phyloP scores from a whole-genome alignment of 2,329 filamentous ascomycete species.

The Fusarium lyarnte region DNA sequence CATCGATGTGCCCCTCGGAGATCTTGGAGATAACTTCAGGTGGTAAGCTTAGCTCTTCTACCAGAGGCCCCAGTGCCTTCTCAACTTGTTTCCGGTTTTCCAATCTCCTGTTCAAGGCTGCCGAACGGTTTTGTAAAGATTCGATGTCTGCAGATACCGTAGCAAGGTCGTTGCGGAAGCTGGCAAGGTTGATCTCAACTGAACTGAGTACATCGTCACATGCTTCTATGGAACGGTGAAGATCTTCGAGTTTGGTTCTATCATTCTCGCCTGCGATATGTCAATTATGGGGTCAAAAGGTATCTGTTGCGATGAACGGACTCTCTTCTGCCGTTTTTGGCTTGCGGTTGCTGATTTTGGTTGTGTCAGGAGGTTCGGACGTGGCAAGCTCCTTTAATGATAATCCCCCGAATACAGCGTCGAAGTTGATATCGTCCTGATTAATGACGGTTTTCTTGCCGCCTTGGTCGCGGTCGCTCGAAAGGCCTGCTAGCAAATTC shows the following conservation, averaged over 20 bases:
- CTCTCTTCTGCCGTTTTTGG: slow-evolving; percentile 77
- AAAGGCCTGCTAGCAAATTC: slow-evolving; percentile 52
- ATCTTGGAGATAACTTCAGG: slow-evolving; percentile 87
- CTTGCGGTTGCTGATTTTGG: slow-evolving; percentile 51
- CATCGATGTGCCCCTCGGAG: slow-evolving; percentile 87
- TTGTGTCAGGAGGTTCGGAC: slow-evolving; percentile 42
- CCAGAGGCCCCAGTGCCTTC: slow-evolving; percentile 83
- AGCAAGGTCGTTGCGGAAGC: slow-evolving; percentile 92
- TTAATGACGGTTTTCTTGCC: slow-evolving; percentile 46
- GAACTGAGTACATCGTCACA: slow-evolving; percentile 95
- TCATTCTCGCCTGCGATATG: slow-evolving; percentile 74
- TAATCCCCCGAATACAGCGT: slow-evolving; percentile 82
- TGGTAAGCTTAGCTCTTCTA: slow-evolving; percentile 91
- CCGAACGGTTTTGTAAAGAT: slow-evolving; percentile 86
- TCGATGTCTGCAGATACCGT: slow-evolving; percentile 96
- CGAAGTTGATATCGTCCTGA: slow-evolving; percentile 66
- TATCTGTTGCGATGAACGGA: slow-evolving; percentile 53
- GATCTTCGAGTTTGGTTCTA: slow-evolving; percentile 84
- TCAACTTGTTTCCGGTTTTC: slow-evolving; percentile 92
- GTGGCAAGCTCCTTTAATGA: slow-evolving; percentile 77
- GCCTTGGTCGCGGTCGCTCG: slow-evolving; percentile 19
- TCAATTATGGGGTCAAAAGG: background rate
- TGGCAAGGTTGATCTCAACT: slow-evolving; percentile 90
- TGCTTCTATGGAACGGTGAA: slow-evolving; percentile 87
- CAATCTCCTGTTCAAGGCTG: slow-evolving; percentile 82